Base-by-base conservation (phyloP, 2,329 filamentous ascomycete genomes). In the Cladosporium sp. region DNA sequence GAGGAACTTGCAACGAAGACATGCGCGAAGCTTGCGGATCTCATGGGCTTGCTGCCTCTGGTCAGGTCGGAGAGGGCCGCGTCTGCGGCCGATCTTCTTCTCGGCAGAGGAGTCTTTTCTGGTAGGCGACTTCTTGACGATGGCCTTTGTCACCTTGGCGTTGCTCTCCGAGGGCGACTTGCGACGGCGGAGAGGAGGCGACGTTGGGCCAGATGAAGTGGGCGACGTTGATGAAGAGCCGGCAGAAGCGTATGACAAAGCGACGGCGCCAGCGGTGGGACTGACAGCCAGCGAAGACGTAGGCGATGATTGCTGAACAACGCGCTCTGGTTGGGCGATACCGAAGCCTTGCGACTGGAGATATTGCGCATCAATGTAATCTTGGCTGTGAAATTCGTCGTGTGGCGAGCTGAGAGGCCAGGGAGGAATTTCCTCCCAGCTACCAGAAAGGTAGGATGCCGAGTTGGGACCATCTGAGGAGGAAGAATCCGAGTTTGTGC, bases 1-100 rank as follows among this genome's bases (percentile, higher is more conserved):
- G 68, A 97, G 78, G 76, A 96, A 97, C 74, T 96, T 96, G 81
- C 92, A 97, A 58, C 92, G 85, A 61, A 97, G 76, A 69, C 92
- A 97, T 41, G 92, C 92, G 65, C 92, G 82, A 61, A 96, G 77
- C 72, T 97, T 97, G 68, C 92, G 84, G 67, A 97, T 97, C 72
- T 97, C 92, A 63, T 91, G 93, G 20, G 92, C 92, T 71, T 96
- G 92, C 73, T 95, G 94, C 59, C 92, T 82, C 75, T 96, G 92
- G 69, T 97, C 92, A 9, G 91, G 90, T 62, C 90, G 79, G 59
- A 97, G 80, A 52, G 92, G 92, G 30, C 92, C 92, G 68, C 88
- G 88, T 72, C 92, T 83, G 64, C 89, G 84, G 42, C 92, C 92
- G 53, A 96, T 87, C 69, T 91, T 91, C 80, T 96, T 97, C 78